phyloP scores from a whole-genome alignment of 2,329 filamentous ascomycete species.

The Xylaria digitata region DNA sequence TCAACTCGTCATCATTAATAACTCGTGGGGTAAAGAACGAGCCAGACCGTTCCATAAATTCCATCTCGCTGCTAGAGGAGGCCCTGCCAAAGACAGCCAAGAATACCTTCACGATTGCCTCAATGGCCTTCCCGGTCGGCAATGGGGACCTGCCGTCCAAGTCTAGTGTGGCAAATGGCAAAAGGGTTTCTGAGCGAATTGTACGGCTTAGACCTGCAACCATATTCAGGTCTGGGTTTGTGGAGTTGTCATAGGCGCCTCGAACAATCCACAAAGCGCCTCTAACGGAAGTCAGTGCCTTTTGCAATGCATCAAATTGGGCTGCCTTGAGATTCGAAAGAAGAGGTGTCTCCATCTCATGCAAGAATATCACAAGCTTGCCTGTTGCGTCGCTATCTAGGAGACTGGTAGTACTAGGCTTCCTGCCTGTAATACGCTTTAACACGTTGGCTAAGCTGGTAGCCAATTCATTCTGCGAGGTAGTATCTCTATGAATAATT shows the following conservation, averaged over 20 bases:
- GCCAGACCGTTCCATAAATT: slow-evolving; percentile 56
- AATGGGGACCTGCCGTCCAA: slow-evolving; percentile 46
- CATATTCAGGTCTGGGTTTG: slow-evolving; percentile 51
- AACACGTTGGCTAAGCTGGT: slow-evolving; percentile 51
- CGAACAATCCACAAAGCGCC: slow-evolving; percentile 54
- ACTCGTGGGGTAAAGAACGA: slow-evolving; percentile 55
- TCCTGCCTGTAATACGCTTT: slow-evolving; percentile 50
- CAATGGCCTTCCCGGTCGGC: slow-evolving; percentile 35
- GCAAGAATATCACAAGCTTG: slow-evolving; percentile 57
- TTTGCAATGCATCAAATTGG: slow-evolving; percentile 53
- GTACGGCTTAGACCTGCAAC: slow-evolving; percentile 50
- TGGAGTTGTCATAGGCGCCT: slow-evolving; percentile 51
- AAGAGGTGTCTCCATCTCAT: slow-evolving; percentile 58
- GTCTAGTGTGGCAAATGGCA: slow-evolving; percentile 51
- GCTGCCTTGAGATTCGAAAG: slow-evolving; percentile 54
- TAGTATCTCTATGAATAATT: slow-evolving; percentile 54
- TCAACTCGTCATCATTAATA: slow-evolving; percentile 55
- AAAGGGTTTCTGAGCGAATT: slow-evolving; percentile 50
- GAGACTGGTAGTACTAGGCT: slow-evolving; percentile 49
- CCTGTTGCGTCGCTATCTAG: slow-evolving; percentile 48
- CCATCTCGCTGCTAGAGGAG: slow-evolving; percentile 54
- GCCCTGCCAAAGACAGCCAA: slow-evolving; percentile 51
- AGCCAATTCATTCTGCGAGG: slow-evolving; percentile 50
- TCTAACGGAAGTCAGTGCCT: slow-evolving; percentile 45
- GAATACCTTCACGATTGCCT: slow-evolving; percentile 52